Evolutionary conservation across 805 yeast genomes (phyloP), one percentile per base, ranked within the genome.

Genomic region (Saccharomycopsis fermentans): DNA sequence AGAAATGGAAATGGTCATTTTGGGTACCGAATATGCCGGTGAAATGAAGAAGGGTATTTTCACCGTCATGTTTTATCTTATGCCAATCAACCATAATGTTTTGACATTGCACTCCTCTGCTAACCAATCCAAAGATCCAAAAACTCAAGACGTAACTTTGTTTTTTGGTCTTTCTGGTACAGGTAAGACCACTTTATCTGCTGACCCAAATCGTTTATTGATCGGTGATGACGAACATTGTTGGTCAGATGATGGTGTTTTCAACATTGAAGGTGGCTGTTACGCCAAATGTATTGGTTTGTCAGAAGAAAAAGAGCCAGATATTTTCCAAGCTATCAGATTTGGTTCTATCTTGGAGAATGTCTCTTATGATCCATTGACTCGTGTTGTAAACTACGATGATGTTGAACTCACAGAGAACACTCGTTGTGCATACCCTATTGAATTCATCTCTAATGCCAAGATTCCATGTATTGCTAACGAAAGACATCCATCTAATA

Each of bases 201-300:
- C 98, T 58, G 98, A 92, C 72, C 96, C 97, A 61, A 79, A 89
- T 76, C 86, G 99, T 74, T 76, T 81, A 72, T 82, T 92, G 72
- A 92, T 92, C 71, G 99, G 99, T 73, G 99, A 92, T 73, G 99
- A 92, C 72, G 99, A 92, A 78, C 99, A 92, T 79, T 92, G 98
- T 79, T 92, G 99, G 99, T 88, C 97, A 19, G 96, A 92, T 74
- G 79, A 87, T 66, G 99, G 99, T 77, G 97, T 92, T 61, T 92
- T 92, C 85, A 94, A 94, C 82, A 91, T 92, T 69, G 99, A 92
- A 79, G 99, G 99, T 74, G 99, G 99, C 65, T 92, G 99, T 80
- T 92, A 92, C 79, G 98, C 98, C 69, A 92, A 92, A 77, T 91
- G 97, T 78, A 79, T 92, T 65, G 96, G 89, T 69, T 80, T 92